phyloP scores from a whole-genome alignment of 345 rosid species.

The Populus nigra region DNA sequence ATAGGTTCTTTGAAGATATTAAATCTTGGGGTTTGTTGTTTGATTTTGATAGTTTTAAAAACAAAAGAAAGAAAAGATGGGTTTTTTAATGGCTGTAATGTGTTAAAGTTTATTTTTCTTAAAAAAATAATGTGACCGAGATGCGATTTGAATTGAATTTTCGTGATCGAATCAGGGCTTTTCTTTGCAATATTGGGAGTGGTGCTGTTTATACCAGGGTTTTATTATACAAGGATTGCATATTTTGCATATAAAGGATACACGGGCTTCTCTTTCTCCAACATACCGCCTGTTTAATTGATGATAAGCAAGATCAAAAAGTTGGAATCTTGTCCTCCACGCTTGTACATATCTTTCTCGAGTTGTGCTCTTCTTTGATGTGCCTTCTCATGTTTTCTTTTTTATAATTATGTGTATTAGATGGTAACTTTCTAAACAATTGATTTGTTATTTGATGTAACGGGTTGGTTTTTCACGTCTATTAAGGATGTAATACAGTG shows the following conservation, averaged over 20 bases:
- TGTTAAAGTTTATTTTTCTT: not conserved
- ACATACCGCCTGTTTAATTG: conserved; percentile 72
- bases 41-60: not conserved
- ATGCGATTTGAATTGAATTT: not conserved
- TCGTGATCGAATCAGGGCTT: conserved; percentile 48
- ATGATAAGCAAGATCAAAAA: not conserved
- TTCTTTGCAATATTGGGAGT: conserved; percentile 86
- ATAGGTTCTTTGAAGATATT: not conserved
- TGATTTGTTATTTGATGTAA: not conserved
- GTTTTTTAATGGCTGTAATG: not conserved
- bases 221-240: conserved; percentile 85
- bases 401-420: not conserved
- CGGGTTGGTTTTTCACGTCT: not conserved
- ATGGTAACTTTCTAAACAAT: not conserved
- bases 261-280: conserved; percentile 92
- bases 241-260: conserved; percentile 96
- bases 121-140: not conserved
- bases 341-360: conserved; percentile 12
- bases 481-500: not conserved
- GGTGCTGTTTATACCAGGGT: conserved; percentile 86
- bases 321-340: not conserved
- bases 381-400: not conserved
- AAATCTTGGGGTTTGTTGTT: not conserved
- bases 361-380: not conserved
- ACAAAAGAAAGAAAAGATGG: not conserved